Evolutionary conservation across 148 eudicot species (phyloP).

Genomic region (Dysphania ambrosioides): DNA sequence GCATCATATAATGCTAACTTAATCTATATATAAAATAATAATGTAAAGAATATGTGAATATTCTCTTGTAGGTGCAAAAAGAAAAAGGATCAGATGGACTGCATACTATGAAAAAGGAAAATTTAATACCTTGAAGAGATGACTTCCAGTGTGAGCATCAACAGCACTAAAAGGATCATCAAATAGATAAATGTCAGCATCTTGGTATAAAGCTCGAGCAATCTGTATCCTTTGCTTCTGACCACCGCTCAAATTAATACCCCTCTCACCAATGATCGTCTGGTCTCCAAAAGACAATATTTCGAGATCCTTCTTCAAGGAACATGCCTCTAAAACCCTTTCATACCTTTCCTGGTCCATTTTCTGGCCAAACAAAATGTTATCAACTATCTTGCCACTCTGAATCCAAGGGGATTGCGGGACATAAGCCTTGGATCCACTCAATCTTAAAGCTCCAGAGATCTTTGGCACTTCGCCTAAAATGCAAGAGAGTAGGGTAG

Average conservation of each 20-base stretch:
- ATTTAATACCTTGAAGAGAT: slow-evolving; percentile 51
- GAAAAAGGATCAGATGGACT: background rate
- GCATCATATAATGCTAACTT: background rate
- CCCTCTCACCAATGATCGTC: slow-evolving; percentile 57
- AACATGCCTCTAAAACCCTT: slow-evolving; percentile 51
- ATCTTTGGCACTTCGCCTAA: slow-evolving; percentile 47
- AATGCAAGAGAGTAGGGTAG: slow-evolving; percentile 48
- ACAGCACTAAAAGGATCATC: slow-evolving; percentile 74
- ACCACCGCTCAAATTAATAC: slow-evolving; percentile 69
- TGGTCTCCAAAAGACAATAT: slow-evolving; percentile 50
- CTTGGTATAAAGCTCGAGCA: slow-evolving; percentile 55
- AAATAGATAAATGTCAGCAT: slow-evolving; percentile 52
- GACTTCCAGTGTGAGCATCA: slow-evolving; percentile 67
- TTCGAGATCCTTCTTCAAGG: slow-evolving; percentile 52
- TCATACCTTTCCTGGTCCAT: slow-evolving; percentile 45
- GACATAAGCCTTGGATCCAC: slow-evolving; percentile 55
- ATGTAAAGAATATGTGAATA: background rate
- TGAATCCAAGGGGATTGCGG: slow-evolving; percentile 62
- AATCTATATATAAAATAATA: too few species aligned
- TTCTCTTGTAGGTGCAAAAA: background rate
- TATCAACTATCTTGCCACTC: slow-evolving; percentile 51
- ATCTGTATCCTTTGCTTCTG: slow-evolving; percentile 65
- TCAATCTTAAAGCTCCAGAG: slow-evolving; percentile 37
- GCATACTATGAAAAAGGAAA: background rate
- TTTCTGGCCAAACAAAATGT: slow-evolving; percentile 45